Percentiles rank a stretch among this genome's conserved stretches.
Evolutionary conservation across 768 basidiomycete genomes (phyloP).

Genomic region (Collybiopsis confluens): DNA sequence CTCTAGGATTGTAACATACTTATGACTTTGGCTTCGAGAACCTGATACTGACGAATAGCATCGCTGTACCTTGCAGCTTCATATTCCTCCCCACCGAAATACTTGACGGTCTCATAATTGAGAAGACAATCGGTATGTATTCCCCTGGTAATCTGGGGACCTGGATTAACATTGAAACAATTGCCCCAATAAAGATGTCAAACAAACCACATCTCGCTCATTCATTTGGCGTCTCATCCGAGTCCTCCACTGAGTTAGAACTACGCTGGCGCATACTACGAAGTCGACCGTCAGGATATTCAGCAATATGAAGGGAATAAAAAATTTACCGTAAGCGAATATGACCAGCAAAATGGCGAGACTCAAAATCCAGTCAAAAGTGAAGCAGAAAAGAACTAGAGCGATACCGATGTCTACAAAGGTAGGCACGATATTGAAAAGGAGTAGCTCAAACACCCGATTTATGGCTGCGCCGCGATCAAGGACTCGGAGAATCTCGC

Average conservation of each 20-base stretch:
- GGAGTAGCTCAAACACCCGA: conserved; percentile 70
- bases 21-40: conserved; percentile 68
- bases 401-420: conserved; percentile 78
- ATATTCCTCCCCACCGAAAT: conserved; percentile 82
- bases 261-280: conserved; percentile 45
- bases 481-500: conserved; percentile 77
- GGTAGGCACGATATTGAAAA: conserved; percentile 84
- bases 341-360: conserved; percentile 69
- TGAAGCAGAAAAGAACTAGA: conserved; percentile 55
- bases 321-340: conserved; percentile 61
- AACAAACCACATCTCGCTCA: conserved; percentile 68
- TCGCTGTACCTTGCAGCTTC: conserved; percentile 68
- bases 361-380: conserved; percentile 65
- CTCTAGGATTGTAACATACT: conserved; percentile 35
- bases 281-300: conserved; percentile 10
- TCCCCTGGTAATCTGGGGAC: conserved; percentile 60
- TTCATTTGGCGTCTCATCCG: conserved; percentile 76
- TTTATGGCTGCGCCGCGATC: conserved; percentile 87
- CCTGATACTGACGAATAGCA: conserved; percentile 72
- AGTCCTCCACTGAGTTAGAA: conserved; percentile 71
- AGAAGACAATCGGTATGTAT: conserved; percentile 80
- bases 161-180: not conserved
- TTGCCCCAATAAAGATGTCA: not conserved
- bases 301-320: not conserved
- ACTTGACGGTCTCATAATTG: conserved; percentile 85